Base-by-base conservation (phyloP, 768 basidiomycete genomes). In the Melanogaster broomeanus region DNA sequence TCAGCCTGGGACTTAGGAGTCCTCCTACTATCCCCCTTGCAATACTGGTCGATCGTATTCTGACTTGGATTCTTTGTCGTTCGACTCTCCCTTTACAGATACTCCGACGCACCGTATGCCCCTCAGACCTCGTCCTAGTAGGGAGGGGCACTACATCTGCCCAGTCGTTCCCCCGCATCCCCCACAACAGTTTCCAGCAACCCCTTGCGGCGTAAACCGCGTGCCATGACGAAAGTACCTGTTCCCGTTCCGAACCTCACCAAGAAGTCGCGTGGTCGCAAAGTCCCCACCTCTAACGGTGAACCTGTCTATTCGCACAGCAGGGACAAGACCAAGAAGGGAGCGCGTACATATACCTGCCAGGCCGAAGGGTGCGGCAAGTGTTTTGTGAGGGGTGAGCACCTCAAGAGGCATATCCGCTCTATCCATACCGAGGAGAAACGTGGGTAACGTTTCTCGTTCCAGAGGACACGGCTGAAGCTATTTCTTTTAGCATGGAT, bases 361-460 rank as follows among this genome's bases (percentile, higher is more conserved):
- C 74, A 76, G 18, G 87, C 88, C 0, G 72, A 79, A 1, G 88
- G 81, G 1, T 93, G 91, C 59, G 83, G 82, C 16, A 91, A 91
- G 72, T 84, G 84, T 50, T 94, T 94, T 60, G 81, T 81, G 33
- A 75, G 91, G 2, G 81, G 84, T 2, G 89, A 92, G 59, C 91
- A 93, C 67, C 72, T 94, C 51, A 90, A 91, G 70, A 73, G 91
- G 24, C 91, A 93, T 71, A 78, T 92, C 18, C 69, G 85, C 52
- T 85, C 84, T 48, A 85, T 93, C 43, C 90, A 93, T 67, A 91
- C 90, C 2, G 74, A 88, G 58, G 89, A 91, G 61, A 90, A 88
- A 76, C 87, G 90, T 92, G 58, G 69, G 89, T 77, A 2, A n/a
- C 7, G 15, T 10, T 8, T 33, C 40, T 42, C 15, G 45, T 19